phyloP scores from a whole-genome alignment of 495 filamentous ascomycete species.

The Tuber indicum region DNA sequence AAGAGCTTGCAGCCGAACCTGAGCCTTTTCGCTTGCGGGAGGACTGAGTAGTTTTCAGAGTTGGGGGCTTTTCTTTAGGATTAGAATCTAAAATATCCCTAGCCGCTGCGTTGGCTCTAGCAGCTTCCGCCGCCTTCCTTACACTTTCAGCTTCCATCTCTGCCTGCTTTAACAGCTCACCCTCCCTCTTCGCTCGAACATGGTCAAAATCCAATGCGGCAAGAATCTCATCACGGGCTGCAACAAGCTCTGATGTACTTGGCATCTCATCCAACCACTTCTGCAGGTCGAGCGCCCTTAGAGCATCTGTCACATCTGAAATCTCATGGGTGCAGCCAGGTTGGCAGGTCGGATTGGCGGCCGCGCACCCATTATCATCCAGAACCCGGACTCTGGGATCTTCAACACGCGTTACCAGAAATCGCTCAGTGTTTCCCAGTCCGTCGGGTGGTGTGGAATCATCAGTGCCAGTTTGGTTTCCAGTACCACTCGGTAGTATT shows the following conservation, averaged over 20 bases:
- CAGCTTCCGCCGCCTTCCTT: not conserved
- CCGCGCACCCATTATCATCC: not conserved
- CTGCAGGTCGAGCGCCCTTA: not conserved
- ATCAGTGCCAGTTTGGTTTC: not conserved
- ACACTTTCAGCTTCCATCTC: too few relatives aligned
- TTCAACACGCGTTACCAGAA: not conserved
- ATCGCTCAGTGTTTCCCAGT: not conserved
- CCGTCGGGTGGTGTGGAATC: rapidly evolving
- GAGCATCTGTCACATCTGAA: not conserved
- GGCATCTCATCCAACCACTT: not conserved
- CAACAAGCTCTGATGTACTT: not conserved
- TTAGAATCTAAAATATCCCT: not conserved
- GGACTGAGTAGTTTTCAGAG: not conserved
- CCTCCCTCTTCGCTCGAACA: not conserved
- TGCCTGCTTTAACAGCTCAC: not conserved
- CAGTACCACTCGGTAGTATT: not conserved
- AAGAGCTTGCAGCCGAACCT: not conserved
- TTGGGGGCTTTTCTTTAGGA: too few relatives aligned
- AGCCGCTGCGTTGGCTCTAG: not conserved
- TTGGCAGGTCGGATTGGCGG: not conserved
- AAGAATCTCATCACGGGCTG: not conserved
- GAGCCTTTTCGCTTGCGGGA: not conserved
- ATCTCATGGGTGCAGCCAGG: not conserved
- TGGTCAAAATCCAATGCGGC: not conserved
- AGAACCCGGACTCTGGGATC: not conserved